These are phyloP conservation scores for Cucumis cinereus DNA, from an alignment of 306 rosid genomes.

Conservation along the genomic window DNA sequence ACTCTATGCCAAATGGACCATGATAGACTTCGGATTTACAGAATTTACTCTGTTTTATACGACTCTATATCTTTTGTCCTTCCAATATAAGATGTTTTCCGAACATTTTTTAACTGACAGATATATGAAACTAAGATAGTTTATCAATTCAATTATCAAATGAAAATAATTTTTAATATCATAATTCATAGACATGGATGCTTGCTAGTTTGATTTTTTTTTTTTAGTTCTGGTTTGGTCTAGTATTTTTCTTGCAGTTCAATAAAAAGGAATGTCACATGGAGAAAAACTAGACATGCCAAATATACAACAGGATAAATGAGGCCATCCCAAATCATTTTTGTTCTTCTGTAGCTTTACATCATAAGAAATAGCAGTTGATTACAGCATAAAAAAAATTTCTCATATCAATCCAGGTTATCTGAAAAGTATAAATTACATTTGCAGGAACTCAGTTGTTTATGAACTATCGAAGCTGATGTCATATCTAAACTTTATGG, in stretches of 20 bases:
- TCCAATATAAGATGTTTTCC: background rate
- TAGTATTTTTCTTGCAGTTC: background rate
- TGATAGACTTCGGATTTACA: background rate
- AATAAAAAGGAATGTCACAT: background rate
- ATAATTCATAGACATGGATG: background rate
- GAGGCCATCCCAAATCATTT: background rate
- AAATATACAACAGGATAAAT: background rate
- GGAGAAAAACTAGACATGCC: background rate
- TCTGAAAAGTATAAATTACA: conserved; percentile 1
- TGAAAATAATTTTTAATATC: background rate
- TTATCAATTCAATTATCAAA: background rate
- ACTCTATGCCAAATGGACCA: background rate
- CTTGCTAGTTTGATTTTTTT: background rate
- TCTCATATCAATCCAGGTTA: conserved; percentile 10
- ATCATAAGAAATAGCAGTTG: background rate
- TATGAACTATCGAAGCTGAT: conserved; percentile 62
- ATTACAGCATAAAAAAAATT: conserved; percentile 10
- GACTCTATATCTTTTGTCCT: background rate
- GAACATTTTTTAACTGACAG: background rate
- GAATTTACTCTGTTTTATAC: background rate
- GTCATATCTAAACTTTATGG: conserved; percentile 45
- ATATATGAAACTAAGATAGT: background rate
- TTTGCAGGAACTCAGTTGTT: conserved; percentile 54
- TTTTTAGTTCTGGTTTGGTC: background rate
- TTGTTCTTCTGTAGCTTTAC: background rate